Evolutionary conservation across 23 red algal genomes (phyloP).

Genomic region (Gracilaria vermiculophylla): DNA sequence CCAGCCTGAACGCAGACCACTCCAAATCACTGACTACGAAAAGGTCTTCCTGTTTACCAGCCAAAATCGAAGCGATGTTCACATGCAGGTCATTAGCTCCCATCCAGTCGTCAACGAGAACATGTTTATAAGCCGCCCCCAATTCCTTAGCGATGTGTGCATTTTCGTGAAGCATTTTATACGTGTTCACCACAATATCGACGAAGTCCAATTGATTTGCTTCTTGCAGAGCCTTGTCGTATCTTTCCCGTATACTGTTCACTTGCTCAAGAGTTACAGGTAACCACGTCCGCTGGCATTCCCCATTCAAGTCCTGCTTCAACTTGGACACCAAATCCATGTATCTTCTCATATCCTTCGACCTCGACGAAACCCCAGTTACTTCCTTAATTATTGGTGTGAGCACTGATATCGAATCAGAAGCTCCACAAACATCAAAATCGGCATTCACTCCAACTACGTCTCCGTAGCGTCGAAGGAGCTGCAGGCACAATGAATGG

Average conservation of each 20-base stretch:
- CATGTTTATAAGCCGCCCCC: background rate
- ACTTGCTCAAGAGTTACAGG: background rate
- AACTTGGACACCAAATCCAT: background rate
- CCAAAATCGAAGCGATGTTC: background rate
- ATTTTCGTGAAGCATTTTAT: background rate
- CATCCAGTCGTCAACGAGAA: conserved; percentile 4
- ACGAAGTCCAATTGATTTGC: background rate
- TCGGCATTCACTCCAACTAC: background rate
- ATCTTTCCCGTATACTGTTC: background rate
- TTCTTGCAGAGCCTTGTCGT: conserved; percentile 10
- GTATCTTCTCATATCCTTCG: background rate
- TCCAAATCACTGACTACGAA: background rate
- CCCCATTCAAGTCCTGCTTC: background rate
- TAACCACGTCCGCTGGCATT: background rate
- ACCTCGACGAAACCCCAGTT: background rate
- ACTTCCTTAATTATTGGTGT: background rate
- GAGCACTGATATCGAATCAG: background rate
- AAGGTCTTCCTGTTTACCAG: background rate
- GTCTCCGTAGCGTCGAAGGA: conserved; percentile 2
- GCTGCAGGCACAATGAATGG: background rate
- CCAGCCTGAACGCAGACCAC: background rate
- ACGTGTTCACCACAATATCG: background rate
- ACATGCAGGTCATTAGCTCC: background rate
- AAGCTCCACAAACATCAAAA: conserved; percentile 22
- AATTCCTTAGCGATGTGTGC: background rate